phyloP scores from a whole-genome alignment of 148 eudicot species.

The Polygonum maritimum region DNA sequence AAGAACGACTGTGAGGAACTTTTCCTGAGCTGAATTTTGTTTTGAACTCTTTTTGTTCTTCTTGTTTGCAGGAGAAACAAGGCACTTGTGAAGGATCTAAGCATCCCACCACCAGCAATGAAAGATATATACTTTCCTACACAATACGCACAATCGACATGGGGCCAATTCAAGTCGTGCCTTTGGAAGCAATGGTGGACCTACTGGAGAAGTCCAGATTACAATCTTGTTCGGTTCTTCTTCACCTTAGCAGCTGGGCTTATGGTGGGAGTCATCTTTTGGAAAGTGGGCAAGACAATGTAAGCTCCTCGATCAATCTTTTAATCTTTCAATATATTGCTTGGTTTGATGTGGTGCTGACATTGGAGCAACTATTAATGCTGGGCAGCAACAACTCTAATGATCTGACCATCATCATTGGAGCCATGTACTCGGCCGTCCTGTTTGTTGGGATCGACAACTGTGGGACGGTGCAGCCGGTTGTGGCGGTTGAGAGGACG shows the following conservation, averaged over 20 bases:
- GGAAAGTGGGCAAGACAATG: constrained; percentile 50
- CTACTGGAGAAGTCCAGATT: constrained; percentile 77
- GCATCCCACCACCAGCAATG: constrained; percentile 45
- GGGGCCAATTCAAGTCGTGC: constrained; percentile 58
- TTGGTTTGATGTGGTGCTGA: background rate
- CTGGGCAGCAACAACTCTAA: constrained; percentile 32
- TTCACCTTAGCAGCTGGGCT: constrained; percentile 52
- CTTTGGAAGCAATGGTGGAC: constrained; percentile 81
- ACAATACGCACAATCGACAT: constrained; percentile 42
- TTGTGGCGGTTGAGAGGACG: constrained; percentile 67
- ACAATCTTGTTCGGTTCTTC: constrained; percentile 52
- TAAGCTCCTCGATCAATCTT: background rate
- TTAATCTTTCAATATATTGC: no score
- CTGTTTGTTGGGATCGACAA: constrained; percentile 70
- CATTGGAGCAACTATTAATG: background rate
- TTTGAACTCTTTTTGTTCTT: background rate
- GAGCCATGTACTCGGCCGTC: constrained; percentile 78
- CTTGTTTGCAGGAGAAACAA: constrained; percentile 36
- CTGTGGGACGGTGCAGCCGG: constrained; percentile 67
- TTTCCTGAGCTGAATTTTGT: background rate
- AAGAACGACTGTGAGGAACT: background rate
- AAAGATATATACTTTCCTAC: constrained; percentile 45
- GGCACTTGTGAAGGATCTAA: constrained; percentile 50
- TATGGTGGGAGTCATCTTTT: constrained; percentile 52
- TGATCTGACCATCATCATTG: constrained; percentile 54